phyloP scores from a whole-genome alignment of 768 basidiomycete genomes.

The Amanita exitialis region DNA sequence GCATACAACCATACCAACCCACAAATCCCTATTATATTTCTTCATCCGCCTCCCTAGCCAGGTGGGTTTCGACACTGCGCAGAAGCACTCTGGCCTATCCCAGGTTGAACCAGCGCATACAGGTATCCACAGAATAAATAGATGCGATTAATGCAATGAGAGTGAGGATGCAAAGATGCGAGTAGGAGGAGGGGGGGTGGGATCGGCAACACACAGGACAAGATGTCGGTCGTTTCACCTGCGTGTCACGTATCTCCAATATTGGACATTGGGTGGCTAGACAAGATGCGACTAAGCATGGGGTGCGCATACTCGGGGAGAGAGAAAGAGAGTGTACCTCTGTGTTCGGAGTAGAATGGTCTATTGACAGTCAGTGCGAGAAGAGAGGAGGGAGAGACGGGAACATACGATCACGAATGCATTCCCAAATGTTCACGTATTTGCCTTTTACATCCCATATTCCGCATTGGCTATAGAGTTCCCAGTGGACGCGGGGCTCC shows the following conservation, averaged over 20 bases:
- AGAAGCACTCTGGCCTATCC: background rate
- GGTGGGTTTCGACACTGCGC: background rate
- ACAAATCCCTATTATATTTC: background rate
- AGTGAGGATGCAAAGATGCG: background rate
- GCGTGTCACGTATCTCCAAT: slow-evolving; percentile 40
- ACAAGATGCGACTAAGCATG: slow-evolving; percentile 6
- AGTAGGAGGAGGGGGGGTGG: background rate
- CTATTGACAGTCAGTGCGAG: slow-evolving; percentile 20
- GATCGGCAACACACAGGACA: background rate
- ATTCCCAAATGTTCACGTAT: slow-evolving; percentile 72
- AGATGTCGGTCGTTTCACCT: slow-evolving; percentile 20
- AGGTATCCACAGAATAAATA: background rate
- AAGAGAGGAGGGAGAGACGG: slow-evolving; percentile 5
- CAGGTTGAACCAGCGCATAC: background rate
- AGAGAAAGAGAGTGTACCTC: slow-evolving; percentile 17
- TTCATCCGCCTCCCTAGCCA: background rate
- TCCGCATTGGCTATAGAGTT: slow-evolving; percentile 55
- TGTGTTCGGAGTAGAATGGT: slow-evolving; percentile 49
- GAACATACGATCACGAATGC: slow-evolving; percentile 59
- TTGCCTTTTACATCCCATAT: slow-evolving; percentile 59
- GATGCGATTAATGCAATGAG: background rate
- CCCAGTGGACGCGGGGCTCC: slow-evolving; percentile 61
- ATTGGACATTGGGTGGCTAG: slow-evolving; percentile 30
- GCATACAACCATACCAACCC: background rate
- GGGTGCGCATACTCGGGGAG: slow-evolving; percentile 10